Evolutionary conservation across 1,139 yeast species (phyloP).

Genomic region (Meyerozyma carpophila): DNA sequence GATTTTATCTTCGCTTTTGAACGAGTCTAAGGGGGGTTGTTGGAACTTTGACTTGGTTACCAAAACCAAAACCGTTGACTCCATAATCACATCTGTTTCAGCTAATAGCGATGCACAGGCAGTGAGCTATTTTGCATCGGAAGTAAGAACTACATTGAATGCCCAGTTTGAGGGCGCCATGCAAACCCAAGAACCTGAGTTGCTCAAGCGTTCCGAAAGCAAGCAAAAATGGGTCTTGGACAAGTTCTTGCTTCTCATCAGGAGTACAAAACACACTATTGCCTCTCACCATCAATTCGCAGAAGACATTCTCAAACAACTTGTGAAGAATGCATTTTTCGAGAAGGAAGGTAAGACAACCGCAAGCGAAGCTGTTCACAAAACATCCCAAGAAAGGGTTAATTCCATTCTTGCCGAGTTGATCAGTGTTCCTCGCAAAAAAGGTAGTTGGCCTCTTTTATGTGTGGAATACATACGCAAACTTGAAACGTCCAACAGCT

Average conservation of each 20-base stretch:
- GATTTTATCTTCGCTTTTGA: conserved; percentile 43
- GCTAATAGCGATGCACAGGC: conserved; percentile 9
- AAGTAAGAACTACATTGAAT: conserved; percentile 20
- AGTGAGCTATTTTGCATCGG: conserved; percentile 1
- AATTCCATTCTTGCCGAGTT: conserved; percentile 61
- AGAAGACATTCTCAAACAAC: conserved; percentile 43
- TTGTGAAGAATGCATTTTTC: conserved; percentile 58
- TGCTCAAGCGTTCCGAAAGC: conserved; percentile 17
- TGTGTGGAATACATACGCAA: conserved; percentile 27
- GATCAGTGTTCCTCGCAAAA: conserved; percentile 39
- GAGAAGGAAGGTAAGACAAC: conserved; percentile 14
- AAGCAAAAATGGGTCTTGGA: conserved; percentile 65
- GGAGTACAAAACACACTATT: conserved; percentile 36
- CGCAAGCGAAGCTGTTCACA: conserved; percentile 28
- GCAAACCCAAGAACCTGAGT: conserved; percentile 11
- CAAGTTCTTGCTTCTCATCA: conserved; percentile 52
- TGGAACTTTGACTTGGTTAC: conserved; percentile 76
- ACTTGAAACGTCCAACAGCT: conserved; percentile 18
- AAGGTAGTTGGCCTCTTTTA: conserved; percentile 50
- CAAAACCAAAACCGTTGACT: conserved; percentile 62
- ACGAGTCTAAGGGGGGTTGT: conserved; percentile 51
- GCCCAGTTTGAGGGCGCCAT: conserved; percentile 18
- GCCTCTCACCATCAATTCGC: conserved; percentile 30
- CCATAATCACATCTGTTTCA: conserved; percentile 35
- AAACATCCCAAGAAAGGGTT: conserved; percentile 53